Evolutionary conservation across 2,329 filamentous ascomycete species (phyloP), one percentile per base, ranked within the genome.

Genomic region (Ophiocordyceps unilateralis): DNA sequence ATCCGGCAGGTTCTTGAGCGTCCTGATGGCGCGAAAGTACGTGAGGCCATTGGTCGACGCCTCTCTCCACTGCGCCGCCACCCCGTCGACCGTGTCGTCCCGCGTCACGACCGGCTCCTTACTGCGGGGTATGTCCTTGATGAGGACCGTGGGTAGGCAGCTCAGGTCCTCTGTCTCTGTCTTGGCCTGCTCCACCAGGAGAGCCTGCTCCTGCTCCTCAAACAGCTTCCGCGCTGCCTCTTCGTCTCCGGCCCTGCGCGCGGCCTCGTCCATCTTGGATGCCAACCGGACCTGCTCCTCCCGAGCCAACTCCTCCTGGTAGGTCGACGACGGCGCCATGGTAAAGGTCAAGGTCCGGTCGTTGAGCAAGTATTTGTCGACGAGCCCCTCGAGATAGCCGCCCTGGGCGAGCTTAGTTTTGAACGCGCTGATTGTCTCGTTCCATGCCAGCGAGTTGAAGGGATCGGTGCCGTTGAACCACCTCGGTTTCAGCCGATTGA

Each of bases 401-500:
- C 79, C 83, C 55, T 84, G 68, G 1, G 78, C 77, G 50, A 89
- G 80, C 53, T 78, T 76, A 1, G 71, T 64, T 62, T 94, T 82
- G 63, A 98, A 98, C 6, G 78, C 78, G 22, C 79, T 68, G 4
- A 96, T 79, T 1, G 85, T 86, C 38, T 91, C 82, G 52, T 94
- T 91, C 86, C 88, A 96, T 2, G 86, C 82, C 30, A 98, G 67
- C 12, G 85, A 80, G 50, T 93, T 80, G 61, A 96, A 93, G 0
- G 91, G 89, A 57, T 96, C 85, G 4, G 87, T 78, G 5, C 89
- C 91, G 45, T 91, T 93, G 62, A 98, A 96, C 91, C 91, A 98
- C 46, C 83, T 81, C 2, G 86, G 82, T 56, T 93, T 84, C 8
- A 95, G 70, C 37, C 89, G 78, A 52, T 94, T 85, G 61, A 98